A percentile compares a stretch with the other conserved stretches of the same genome.
Conservation (phyloP, 148 eudicot genomes). For the Amaranthus hypochondriacus region DNA sequence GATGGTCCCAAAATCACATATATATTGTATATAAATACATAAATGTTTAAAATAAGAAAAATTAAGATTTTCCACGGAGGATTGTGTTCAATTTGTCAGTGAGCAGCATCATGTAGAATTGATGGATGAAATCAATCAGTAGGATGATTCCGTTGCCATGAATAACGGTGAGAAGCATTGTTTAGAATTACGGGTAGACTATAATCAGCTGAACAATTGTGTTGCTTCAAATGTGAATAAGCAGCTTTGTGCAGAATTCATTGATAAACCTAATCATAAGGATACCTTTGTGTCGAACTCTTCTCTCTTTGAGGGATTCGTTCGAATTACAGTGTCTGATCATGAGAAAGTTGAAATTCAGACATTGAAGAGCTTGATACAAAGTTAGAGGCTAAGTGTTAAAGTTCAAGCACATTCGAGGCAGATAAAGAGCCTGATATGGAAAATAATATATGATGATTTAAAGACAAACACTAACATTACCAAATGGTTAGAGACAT, state of each 20-base stretch:
- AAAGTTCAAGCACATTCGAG: slow-evolving; percentile 13
- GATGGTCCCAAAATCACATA: no score
- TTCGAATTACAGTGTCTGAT: not conserved
- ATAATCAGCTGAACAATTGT: not conserved
- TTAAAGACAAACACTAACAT: no score
- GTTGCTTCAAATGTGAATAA: not conserved
- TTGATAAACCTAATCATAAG: not conserved
- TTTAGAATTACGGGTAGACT: not conserved
- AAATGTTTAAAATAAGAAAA: no score
- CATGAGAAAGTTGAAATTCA: not conserved
- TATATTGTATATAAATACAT: no score
- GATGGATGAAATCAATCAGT: not conserved
- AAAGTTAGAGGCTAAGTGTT: slow-evolving; percentile 2
- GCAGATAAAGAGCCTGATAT: slow-evolving; percentile 34
- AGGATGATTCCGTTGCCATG: not conserved
- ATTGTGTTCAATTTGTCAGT: not conserved
- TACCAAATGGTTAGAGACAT: no score
- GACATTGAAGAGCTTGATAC: slow-evolving; percentile 11
- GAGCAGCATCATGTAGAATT: slow-evolving; percentile 1
- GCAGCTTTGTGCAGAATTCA: slow-evolving; percentile 5
- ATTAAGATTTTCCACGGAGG: not conserved
- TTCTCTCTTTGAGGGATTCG: slow-evolving; percentile 5
- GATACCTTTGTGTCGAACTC: not conserved
- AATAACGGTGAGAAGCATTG: not conserved
- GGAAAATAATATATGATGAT: slow-evolving; percentile 23